Percentiles rank a stretch among this genome's conserved stretches.
Conservation (phyloP, 495 filamentous ascomycete species). For the Lasiosphaeria hispida region DNA sequence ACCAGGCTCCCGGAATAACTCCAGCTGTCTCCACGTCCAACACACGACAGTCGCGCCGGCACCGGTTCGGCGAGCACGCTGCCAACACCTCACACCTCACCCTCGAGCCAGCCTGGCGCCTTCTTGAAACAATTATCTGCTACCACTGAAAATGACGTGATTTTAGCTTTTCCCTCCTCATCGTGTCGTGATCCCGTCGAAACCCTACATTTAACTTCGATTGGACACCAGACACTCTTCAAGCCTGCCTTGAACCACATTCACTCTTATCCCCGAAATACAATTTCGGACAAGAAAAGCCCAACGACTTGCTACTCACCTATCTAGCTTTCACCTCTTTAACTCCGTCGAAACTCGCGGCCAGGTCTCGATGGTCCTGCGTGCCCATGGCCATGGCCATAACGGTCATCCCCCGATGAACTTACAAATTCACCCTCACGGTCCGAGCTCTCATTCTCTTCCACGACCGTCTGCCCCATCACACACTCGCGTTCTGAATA, state of each 20-base stretch:
- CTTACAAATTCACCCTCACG: neutral
- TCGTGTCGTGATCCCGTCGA: too few relatives aligned
- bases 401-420: slow-evolving; percentile 3
- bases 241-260: too few relatives aligned
- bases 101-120: too few relatives aligned
- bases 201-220: too few relatives aligned
- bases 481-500: slow-evolving; percentile 30
- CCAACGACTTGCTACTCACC: neutral
- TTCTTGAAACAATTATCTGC: neutral
- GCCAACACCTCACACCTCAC: too few relatives aligned
- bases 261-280: neutral
- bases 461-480: slow-evolving; percentile 34
- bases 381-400: neutral
- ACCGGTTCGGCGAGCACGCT: too few relatives aligned
- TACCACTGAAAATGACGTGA: slow-evolving; percentile 6
- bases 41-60: too few relatives aligned
- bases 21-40: too few relatives aligned
- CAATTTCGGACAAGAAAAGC: neutral
- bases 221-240: too few relatives aligned
- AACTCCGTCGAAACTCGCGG: neutral
- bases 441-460: slow-evolving; percentile 13
- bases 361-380: neutral
- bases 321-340: neutral
- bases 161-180: neutral
- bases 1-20: too few relatives aligned